Evolutionary conservation across 768 basidiomycete genomes (phyloP), one percentile per base, ranked within the genome.

Genomic region (Tylopilus subfusipes): DNA sequence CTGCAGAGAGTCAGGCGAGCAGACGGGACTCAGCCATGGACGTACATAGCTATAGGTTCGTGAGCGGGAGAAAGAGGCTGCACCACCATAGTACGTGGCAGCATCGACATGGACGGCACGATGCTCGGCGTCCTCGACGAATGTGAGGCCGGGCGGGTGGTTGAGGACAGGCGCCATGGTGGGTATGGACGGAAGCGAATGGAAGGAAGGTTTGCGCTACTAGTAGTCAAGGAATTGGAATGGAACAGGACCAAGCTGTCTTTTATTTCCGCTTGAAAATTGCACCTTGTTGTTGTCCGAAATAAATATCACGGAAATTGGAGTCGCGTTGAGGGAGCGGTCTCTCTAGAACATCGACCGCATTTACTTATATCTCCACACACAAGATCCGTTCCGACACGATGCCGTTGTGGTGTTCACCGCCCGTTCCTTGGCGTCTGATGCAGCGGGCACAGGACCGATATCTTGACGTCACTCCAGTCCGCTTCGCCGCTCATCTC

Each of bases 1-100:
- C 88, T 90, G 57, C 13, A 53, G 39, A 55, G 8, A 22, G 49
- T 63, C 52, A 59, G 52, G 49, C 30, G 52, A 54, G 51, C 53
- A 36, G 36, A 36, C 53, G 33, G 13, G 43, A 42, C 48, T 39
- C 22, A 43, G 25, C 36, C 29, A 31, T 55, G 55, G 30, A 16
- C 86, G 60, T 73, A 94, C 93, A 56, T 84, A 83, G 60, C 91
- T 93, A 71, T 93, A 97, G 0, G 93, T 96, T 65, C 93, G 79
- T 18, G 88, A 84, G 61, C 93, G 86, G 68, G 85, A 84, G 70
- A 84, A 87, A 4, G 84, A 78, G 65, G 96, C 88, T 42, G 78
- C 80, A 19, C 85, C 84, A 40, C 89, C 90, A 61, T 96, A 96
- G 74, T 94, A 94, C 10, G 83, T 81, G 22, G 84, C 79, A 10